phyloP scores from a whole-genome alignment of 148 eudicot genomes.

The Camellia granthamiana region DNA sequence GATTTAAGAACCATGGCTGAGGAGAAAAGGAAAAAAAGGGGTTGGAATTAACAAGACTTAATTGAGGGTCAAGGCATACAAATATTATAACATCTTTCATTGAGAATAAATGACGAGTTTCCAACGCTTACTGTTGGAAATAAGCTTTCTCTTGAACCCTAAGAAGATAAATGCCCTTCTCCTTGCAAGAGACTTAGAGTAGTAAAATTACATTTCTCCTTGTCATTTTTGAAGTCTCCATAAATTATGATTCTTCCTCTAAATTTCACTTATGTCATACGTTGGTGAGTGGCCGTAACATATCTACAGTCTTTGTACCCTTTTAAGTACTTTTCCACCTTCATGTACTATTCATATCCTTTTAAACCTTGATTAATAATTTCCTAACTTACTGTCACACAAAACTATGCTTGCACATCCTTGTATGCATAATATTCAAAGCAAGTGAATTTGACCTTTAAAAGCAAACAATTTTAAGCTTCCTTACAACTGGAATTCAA shows the following conservation, averaged over 20 bases:
- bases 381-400: background rate
- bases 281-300: background rate
- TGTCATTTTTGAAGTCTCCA: background rate
- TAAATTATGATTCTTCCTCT: background rate
- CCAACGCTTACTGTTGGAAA: background rate
- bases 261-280: background rate
- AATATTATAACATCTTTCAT: background rate
- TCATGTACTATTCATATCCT: background rate
- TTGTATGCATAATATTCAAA: background rate
- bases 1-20: too few relatives aligned
- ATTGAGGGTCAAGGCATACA: background rate
- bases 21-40: too few relatives aligned
- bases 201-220: background rate
- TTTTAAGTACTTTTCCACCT: background rate
- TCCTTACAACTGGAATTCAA: background rate
- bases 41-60: too few relatives aligned
- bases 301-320: background rate
- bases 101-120: background rate
- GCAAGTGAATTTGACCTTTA: background rate
- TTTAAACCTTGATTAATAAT: background rate
- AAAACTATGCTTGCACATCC: background rate
- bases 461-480: background rate
- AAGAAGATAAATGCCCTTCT: background rate
- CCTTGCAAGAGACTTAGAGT: background rate
- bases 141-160: background rate